Evolutionary conservation across 1,284 basidiomycete genomes (phyloP), one percentile per base, ranked within the genome.

Genomic region (Boletus smithii): DNA sequence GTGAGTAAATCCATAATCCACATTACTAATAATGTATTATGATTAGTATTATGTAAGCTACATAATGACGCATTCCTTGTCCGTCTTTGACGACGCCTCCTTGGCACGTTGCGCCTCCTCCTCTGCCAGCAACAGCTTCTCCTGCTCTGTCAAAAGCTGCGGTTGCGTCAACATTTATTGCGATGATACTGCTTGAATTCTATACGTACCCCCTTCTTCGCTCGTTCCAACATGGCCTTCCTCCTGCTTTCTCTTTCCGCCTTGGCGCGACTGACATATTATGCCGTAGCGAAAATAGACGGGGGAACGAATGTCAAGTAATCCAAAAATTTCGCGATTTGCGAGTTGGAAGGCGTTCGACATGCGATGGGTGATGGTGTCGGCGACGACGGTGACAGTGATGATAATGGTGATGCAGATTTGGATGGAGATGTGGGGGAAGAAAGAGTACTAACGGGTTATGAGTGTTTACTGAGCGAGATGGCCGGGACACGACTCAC

Each of bases 171-270:
- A 41, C 11, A 39, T 17, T 7, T 11, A 8, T 31, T n/a, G 13
- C 11, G 13, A 35, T 8, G 8, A 30, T 11, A 30, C n/a, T 9
- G 17, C 16, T n/a, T 10, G 18, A 20, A 38, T 20, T 3, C 9
- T 17, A 17, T 22, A 61, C 61, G 13, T 54, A 62, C 61, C 48
- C 87, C 86, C 65, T 84, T 88, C 73, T 75, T 76, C 5, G 79
- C 83, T 23, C 86, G 77, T 49, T 76, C 81, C 58, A 76, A 69
- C 77, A 89, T 80, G 2, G 81, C 85, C 61, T 76, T 79, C 50
- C 76, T 62, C 56, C 73, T 72, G 57, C 84, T 86, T 58, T 81
- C 81, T 59, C 76, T 73, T 66, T 89, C 86, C 9, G 79, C 81
- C 68, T 72, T 81, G 29, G 85, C 83, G 18, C 85, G 84, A 56